phyloP scores from a whole-genome alignment of 495 filamentous ascomycete species.

The Gamarada debralockiae region DNA sequence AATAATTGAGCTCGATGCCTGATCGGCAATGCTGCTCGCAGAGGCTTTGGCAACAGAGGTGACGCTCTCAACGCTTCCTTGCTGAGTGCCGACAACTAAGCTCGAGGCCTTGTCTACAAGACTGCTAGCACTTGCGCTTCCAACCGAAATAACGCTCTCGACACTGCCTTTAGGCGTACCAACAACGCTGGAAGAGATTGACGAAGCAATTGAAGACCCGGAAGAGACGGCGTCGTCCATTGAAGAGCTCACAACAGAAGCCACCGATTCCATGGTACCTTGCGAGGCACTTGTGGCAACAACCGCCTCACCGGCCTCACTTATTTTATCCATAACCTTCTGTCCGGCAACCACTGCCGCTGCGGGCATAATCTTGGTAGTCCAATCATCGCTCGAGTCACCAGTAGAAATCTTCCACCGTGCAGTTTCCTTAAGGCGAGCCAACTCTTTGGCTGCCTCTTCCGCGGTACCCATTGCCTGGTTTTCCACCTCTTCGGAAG shows the following conservation, averaged over 20 bases:
- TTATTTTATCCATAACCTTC: conserved; percentile 33
- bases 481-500: conserved; percentile 65
- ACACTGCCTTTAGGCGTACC: conserved; percentile 13
- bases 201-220: conserved; percentile 20
- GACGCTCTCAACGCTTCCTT: conserved; percentile 30
- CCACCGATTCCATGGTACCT: conserved; percentile 31
- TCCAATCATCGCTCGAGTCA: conserved; percentile 76
- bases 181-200: conserved; percentile 16
- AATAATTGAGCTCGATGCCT: conserved; percentile 31
- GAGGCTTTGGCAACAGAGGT: conserved; percentile 27
- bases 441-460: conserved; percentile 76
- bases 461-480: conserved; percentile 78
- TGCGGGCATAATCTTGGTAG: conserved; percentile 46
- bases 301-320: conserved; percentile 35
- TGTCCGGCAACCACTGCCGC: conserved; percentile 36
- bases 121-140: conserved; percentile 18
- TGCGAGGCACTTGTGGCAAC: conserved; percentile 28
- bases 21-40: conserved; percentile 30
- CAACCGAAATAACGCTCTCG: conserved; percentile 23
- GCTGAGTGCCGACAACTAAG: conserved; percentile 29
- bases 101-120: conserved; percentile 14
- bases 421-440: conserved; percentile 77
- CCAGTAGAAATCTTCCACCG: conserved; percentile 77
- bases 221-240: conserved; percentile 31
- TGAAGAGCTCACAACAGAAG: conserved; percentile 29